Evolutionary conservation across 2,329 filamentous ascomycete genomes (phyloP).

Genomic region (Neofusicoccum sp.): DNA sequence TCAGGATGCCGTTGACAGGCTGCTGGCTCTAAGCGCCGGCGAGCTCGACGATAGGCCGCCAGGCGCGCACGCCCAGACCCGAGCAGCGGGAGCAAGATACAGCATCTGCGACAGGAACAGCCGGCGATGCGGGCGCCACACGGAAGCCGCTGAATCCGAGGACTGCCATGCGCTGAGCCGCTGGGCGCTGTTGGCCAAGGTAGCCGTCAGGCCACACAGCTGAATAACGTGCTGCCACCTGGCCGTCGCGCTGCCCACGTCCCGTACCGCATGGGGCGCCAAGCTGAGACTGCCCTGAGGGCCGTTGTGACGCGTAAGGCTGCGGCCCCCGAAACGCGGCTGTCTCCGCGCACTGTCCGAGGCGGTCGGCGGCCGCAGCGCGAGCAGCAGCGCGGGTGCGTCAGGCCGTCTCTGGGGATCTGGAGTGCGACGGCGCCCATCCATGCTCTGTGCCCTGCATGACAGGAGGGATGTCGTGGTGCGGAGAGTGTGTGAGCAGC

Average conservation of each 20-base stretch:
- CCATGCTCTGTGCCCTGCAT: slow-evolving; percentile 10
- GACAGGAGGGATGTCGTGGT: slow-evolving; percentile 2
- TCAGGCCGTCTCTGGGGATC: slow-evolving; percentile 2
- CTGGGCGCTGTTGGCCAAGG: slow-evolving; percentile 10
- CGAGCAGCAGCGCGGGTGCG: not conserved
- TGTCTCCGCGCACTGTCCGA: not conserved
- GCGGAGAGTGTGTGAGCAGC: slow-evolving; percentile 11
- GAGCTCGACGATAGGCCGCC: not conserved
- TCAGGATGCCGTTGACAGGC: not conserved
- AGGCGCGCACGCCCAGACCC: not conserved
- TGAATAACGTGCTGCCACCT: slow-evolving; percentile 8
- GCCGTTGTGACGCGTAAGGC: slow-evolving; percentile 19
- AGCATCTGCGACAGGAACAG: slow-evolving; percentile 6
- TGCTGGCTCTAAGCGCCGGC: not conserved
- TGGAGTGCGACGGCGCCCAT: not conserved
- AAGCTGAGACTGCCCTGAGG: slow-evolving; percentile 15
- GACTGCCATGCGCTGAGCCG: slow-evolving; percentile 5
- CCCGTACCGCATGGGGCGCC: slow-evolving; percentile 14
- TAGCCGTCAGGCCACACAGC: slow-evolving; percentile 1
- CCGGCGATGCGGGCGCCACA: not conserved
- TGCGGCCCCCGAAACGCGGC: slow-evolving; percentile 12
- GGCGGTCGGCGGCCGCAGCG: not conserved
- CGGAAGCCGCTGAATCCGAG: slow-evolving; percentile 5
- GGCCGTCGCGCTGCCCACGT: slow-evolving; percentile 1
- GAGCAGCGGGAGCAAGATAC: not conserved